A percentile compares a stretch with the other conserved stretches of the same genome.
These are phyloP conservation scores for Xylaria nigripes DNA, from an alignment of 495 filamentous ascomycete genomes.

Conservation along the genomic window DNA sequence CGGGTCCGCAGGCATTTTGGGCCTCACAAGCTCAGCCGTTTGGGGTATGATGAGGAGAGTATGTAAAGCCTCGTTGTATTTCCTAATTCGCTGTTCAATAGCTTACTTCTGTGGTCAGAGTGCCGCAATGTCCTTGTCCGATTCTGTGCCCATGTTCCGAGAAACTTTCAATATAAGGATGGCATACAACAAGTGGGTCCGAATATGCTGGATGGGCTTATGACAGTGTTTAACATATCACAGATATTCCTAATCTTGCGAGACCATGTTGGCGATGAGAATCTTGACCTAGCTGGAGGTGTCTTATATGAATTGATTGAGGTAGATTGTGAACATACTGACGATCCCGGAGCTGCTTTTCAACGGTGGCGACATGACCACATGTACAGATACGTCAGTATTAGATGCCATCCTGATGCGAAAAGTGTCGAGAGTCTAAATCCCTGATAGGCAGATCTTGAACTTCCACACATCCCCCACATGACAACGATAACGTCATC, in stretches of 20 bases:
- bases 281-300: constrained; percentile 26
- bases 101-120: constrained; percentile 15
- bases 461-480: constrained; percentile 28
- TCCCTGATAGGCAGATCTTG: constrained; percentile 21
- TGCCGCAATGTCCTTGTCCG: constrained; percentile 28
- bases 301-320: constrained; percentile 30
- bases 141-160: constrained; percentile 27
- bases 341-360: constrained; percentile 28
- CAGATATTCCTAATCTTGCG: constrained; percentile 27
- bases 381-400: constrained; percentile 27
- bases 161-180: constrained; percentile 29
- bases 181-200: constrained; percentile 24
- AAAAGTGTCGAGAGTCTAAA: constrained; percentile 7
- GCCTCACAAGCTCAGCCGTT: constrained; percentile 18
- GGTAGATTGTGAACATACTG: constrained; percentile 26
- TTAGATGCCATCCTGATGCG: background rate
- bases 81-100: too few species aligned
- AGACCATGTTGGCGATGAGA: constrained; percentile 30
- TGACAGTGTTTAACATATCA: constrained; percentile 2
- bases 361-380: constrained; percentile 28
- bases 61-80: background rate
- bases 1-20: constrained; percentile 14
- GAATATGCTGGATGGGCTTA: background rate
- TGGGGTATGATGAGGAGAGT: constrained; percentile 26
- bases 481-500: constrained; percentile 29